Percentiles rank a stretch among this genome's conserved stretches.
These are phyloP conservation scores for Debaryomyces subglobosus DNA, from an alignment of 1,139 yeast species.

Conservation along the genomic window DNA sequence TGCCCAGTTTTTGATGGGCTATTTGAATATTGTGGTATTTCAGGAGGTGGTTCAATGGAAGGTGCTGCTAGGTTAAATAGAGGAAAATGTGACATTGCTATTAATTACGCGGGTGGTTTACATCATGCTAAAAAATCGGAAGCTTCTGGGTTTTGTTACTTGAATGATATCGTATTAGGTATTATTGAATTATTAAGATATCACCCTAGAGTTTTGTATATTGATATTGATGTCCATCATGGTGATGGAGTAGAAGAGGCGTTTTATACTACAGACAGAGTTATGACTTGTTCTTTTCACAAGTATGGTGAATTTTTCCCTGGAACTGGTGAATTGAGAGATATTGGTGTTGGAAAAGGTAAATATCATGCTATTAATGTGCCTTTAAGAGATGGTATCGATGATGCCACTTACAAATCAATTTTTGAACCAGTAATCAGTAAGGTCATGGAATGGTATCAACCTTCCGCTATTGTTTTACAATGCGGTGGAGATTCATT, in stretches of 20 bases:
- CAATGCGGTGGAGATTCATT: constrained; percentile 95
- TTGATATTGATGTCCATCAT: constrained; percentile 96
- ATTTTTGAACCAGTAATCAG: constrained; percentile 85
- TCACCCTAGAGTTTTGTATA: constrained; percentile 93
- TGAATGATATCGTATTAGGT: constrained; percentile 71
- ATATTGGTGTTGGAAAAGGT: constrained; percentile 87
- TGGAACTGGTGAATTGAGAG: constrained; percentile 91
- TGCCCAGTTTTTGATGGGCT: constrained; percentile 97
- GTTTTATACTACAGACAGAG: constrained; percentile 92
- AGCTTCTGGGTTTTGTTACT: constrained; percentile 95
- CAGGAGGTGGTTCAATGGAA: constrained; percentile 97
- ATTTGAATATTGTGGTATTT: constrained; percentile 90
- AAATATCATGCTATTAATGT: constrained; percentile 85
- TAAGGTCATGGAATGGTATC: constrained; percentile 89
- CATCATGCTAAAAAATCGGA: constrained; percentile 97
- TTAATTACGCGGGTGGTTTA: constrained; percentile 95
- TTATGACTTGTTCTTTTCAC: constrained; percentile 97
- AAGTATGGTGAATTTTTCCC: constrained; percentile 97
- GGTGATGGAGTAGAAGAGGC: constrained; percentile 99
- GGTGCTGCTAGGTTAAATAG: constrained; percentile 92
- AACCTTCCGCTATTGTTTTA: constrained; percentile 88
- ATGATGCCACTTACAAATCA: constrained; percentile 82
- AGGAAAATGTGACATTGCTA: constrained; percentile 94
- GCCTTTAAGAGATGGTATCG: constrained; percentile 91
- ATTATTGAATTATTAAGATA: constrained; percentile 86